Evolutionary conservation across 2,329 filamentous ascomycete species (phyloP).

Genomic region (Waltergamsia citrina): DNA sequence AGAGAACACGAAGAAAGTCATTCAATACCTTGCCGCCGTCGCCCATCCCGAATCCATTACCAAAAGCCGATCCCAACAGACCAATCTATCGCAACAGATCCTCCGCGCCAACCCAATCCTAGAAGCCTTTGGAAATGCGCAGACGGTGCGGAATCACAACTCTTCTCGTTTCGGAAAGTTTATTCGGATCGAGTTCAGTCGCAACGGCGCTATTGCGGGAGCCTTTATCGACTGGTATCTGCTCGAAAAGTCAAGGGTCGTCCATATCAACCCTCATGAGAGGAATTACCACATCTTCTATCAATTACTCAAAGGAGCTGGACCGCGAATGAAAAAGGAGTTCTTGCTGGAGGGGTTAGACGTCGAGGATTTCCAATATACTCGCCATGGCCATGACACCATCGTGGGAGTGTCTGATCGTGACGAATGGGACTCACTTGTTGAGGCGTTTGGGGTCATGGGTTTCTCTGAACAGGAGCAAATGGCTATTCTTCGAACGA

Average conservation of each 20-base stretch:
- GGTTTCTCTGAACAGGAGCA: slow-evolving; percentile 84
- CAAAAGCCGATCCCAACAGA: slow-evolving; percentile 53
- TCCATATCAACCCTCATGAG: slow-evolving; percentile 77
- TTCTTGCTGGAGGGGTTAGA: slow-evolving; percentile 68
- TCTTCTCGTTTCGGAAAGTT: slow-evolving; percentile 98
- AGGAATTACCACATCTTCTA: slow-evolving; percentile 98
- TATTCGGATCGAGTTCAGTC: slow-evolving; percentile 90
- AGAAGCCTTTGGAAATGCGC: slow-evolving; percentile 95
- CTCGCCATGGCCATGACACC: slow-evolving; percentile 79
- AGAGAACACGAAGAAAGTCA: slow-evolving; percentile 98
- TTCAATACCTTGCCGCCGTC: slow-evolving; percentile 93
- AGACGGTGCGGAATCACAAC: slow-evolving; percentile 96
- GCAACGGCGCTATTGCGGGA: slow-evolving; percentile 81
- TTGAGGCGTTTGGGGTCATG: slow-evolving; percentile 94
- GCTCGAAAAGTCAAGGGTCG: slow-evolving; percentile 94
- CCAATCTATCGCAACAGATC: slow-evolving; percentile 92
- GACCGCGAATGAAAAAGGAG: slow-evolving; percentile 60
- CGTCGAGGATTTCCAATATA: slow-evolving; percentile 86
- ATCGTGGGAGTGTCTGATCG: slow-evolving; percentile 84
- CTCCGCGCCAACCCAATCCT: slow-evolving; percentile 92
- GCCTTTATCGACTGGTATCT: slow-evolving; percentile 99
- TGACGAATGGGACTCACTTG: slow-evolving; percentile 80
- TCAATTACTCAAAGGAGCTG: slow-evolving; percentile 81
- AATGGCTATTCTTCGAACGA: slow-evolving; percentile 69
- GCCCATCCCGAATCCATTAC: slow-evolving; percentile 70